Evolutionary conservation across 1,284 basidiomycete genomes (phyloP), one percentile per base, ranked within the genome.

Genomic region (Irpex sp.): DNA sequence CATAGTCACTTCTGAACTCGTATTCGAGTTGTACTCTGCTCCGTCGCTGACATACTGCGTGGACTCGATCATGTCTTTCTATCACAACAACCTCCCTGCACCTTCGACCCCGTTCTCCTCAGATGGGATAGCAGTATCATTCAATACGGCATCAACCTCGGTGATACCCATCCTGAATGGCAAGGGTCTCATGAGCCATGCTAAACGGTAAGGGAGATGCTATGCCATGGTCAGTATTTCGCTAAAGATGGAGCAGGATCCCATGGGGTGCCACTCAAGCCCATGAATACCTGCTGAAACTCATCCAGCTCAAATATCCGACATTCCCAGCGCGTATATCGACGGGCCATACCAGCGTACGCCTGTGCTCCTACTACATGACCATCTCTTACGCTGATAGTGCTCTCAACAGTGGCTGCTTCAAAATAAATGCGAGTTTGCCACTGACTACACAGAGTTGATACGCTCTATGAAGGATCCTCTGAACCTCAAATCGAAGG

Each of bases 221-320:
- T 26, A 2, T 31, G 34, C 19, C 31, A 34, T 17, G 6, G 7
- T 54, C 36, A 5, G 11, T 40, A 19, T 26, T 7, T 21, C 5
- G 34, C 58, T 40, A 57, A 55, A 19, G 37, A 21, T 19, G 21
- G 51, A 19, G 2, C 64, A 96, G 96, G 67, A 93, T 99, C 75
- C 92, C 93, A 1, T 99, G 95, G 93, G 97, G 97, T 38, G 89
- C 93, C 7, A 85, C 88, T 0, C 96, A 97, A 71, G 89, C 95
- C 0, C 87, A 93, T 0, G 97, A 99, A 57, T 92, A 97, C 69
- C 82, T 99, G 58, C 85, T 97, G 62, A 96, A 96, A 71, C 86
- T 97, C 5, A 87, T 96, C 44, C 96, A 98, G 74, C 85, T 99
- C 62, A 99, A 99, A 75, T 98, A 99, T 73, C 93, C 97, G 13